Evolutionary conservation across 768 basidiomycete species (phyloP).

Genomic region (Phanerochaete sordida): DNA sequence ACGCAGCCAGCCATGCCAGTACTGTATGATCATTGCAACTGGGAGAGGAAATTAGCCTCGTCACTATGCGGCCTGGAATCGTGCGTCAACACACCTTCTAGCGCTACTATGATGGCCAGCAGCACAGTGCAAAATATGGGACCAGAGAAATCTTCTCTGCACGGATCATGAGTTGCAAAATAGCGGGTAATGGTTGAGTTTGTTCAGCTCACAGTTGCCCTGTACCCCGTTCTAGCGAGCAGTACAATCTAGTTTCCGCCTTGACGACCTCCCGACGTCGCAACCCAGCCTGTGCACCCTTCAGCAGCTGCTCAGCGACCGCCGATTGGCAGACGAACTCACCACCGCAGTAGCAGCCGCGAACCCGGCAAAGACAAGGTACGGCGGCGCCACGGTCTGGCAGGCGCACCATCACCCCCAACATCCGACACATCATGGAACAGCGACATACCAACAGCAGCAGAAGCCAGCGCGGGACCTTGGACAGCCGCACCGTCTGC

Average conservation of each 20-base stretch:
- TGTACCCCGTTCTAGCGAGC: constrained; percentile 31
- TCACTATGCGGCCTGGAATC: too few relatives aligned
- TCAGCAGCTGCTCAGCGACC: too few relatives aligned
- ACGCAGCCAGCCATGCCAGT: constrained; percentile 35
- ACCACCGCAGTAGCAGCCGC: constrained; percentile 29
- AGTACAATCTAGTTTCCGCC: constrained; percentile 37
- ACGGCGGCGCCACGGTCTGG: constrained; percentile 35
- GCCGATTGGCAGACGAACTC: constrained; percentile 3
- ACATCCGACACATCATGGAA: neutral
- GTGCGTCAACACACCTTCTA: constrained; percentile 44
- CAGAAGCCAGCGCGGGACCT: constrained; percentile 24
- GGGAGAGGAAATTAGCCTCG: too few relatives aligned
- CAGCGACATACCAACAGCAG: constrained; percentile 21
- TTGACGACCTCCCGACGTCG: neutral
- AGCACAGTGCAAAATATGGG: constrained; percentile 44
- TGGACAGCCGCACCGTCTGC: constrained; percentile 7
- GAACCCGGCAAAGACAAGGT: constrained; percentile 41
- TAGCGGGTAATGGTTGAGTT: too few relatives aligned
- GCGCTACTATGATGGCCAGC: constrained; percentile 34
- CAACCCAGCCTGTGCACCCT: constrained; percentile 13
- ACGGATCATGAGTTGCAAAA: neutral
- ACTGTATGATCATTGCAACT: constrained; percentile 44
- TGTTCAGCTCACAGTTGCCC: constrained; percentile 32
- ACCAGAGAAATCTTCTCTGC: constrained; percentile 23
- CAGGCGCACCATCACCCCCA: too few relatives aligned